phyloP scores from a whole-genome alignment of 768 basidiomycete species.

The Tephrocybe sp. region DNA sequence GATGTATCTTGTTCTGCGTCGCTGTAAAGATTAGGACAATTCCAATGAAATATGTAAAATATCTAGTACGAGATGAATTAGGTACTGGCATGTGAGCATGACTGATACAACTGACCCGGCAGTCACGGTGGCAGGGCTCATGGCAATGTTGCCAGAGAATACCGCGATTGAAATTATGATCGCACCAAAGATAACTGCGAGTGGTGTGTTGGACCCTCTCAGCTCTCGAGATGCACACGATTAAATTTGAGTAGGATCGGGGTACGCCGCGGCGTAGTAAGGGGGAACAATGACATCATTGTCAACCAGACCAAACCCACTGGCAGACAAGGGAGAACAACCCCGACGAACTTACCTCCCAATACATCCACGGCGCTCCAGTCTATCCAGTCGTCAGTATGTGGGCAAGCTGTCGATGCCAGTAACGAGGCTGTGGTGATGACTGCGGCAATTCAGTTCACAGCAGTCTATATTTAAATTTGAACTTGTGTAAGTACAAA shows the following conservation, averaged over 20 bases:
- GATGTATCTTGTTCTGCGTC: constrained; percentile 50
- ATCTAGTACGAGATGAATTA: constrained; percentile 35
- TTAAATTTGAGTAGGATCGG: constrained; percentile 63
- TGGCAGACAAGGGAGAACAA: neutral
- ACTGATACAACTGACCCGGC: constrained; percentile 41
- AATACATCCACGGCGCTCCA: constrained; percentile 26
- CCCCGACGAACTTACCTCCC: constrained; percentile 17
- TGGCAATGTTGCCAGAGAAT: constrained; percentile 58
- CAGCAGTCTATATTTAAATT: no score
- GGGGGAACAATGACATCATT: constrained; percentile 62
- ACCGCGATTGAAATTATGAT: constrained; percentile 39
- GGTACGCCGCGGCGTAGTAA: constrained; percentile 38
- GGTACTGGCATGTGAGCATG: neutral
- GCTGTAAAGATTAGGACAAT: constrained; percentile 46
- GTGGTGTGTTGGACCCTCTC: constrained; percentile 36
- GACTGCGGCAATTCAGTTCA: no score
- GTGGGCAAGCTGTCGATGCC: no score
- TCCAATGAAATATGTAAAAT: constrained; percentile 59
- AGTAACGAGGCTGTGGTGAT: no score
- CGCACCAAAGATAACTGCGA: constrained; percentile 40
- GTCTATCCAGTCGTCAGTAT: constrained; percentile 8
- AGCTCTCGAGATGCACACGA: constrained; percentile 58
- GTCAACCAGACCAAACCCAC: no score
- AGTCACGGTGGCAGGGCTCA: constrained; percentile 54
- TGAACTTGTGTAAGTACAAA: no score